Percentiles rank a stretch among this genome's conserved stretches.
These are phyloP conservation scores for Cryptococcus wingfieldii DNA, from an alignment of 1,284 basidiomycete species.

Conservation along the genomic window DNA sequence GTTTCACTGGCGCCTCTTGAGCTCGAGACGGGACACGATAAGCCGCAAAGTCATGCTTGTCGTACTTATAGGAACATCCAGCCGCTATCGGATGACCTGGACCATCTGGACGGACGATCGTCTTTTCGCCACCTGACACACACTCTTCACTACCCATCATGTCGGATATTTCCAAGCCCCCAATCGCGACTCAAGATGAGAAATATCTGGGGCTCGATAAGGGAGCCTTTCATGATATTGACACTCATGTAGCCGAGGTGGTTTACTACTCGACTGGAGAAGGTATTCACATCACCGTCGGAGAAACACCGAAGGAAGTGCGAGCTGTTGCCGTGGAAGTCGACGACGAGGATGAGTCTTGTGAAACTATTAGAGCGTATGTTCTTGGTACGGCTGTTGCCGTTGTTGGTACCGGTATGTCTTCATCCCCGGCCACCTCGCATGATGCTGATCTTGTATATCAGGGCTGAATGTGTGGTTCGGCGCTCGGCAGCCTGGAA, in stretches of 20 bases:
- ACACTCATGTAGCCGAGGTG: background rate
- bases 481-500: slow-evolving; percentile 13
- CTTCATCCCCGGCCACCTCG: background rate
- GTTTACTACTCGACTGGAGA: background rate
- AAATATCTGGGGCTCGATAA: background rate
- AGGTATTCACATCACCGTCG: slow-evolving; percentile 1
- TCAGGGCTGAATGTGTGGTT: slow-evolving; percentile 13
- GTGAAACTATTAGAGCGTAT: slow-evolving; percentile 40
- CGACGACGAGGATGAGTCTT: slow-evolving; percentile 10
- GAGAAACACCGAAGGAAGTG: slow-evolving; percentile 10
- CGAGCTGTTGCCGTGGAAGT: slow-evolving; percentile 11
- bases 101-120: no score
- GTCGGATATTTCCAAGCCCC: background rate
- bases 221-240: background rate
- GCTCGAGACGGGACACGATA: no score
- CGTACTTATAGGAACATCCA: no score
- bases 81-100: no score
- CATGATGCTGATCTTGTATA: background rate
- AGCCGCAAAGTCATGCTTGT: no score
- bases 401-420: background rate
- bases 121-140: no score
- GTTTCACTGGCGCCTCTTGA: no score
- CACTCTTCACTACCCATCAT: background rate
- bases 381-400: slow-evolving; percentile 11
- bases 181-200: background rate